Base-by-base conservation (phyloP, 2,329 filamentous ascomycete species). In the Cladobotryum protrusum region DNA sequence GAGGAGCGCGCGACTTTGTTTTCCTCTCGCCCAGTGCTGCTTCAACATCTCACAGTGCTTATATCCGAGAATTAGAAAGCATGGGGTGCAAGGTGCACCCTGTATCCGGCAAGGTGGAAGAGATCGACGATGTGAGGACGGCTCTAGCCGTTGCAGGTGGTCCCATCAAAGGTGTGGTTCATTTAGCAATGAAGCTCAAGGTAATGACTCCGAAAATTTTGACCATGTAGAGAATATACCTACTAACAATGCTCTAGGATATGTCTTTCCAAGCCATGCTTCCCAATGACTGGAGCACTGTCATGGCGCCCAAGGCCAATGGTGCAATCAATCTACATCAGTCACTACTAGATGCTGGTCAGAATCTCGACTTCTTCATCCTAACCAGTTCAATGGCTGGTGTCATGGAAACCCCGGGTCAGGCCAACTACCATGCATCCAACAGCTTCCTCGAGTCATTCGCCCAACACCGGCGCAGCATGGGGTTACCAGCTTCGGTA, bases 361-460 rank as follows among this genome's bases (percentile, higher is more conserved):
- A 37, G 5, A 29, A 53, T 3, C 47, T 63, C 1, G 58, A 64
- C 45, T 66, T 70, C 54, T 68, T 69, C 49, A 48, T 55, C 11
- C 39, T 60, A 13, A 54, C 58, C 41, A 59, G 57, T 14, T 69
- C 66, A 18, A 54, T 63, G 13, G 56, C 54, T 0, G 59, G 54
- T 29, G 49, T 63, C 0, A 40, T 64, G 7, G 66, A 60, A 1
- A 53, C 56, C 7, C 41, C 54, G 2, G 57, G 55, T 2, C 65
- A 69, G 45, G 57, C 61, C 44, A 69, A 67, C 49, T 72, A 72
- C 47, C 54, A 59, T 3, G 62, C 67, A 2, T 67, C 61, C 34
- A 75, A 72, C 55, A 62, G 65, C 7, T 76, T 67, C 57, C 55
- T 72, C 32, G 67, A 72, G 24, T 59, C 65, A 5, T 65, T 75